Base-by-base conservation (phyloP, 2,329 filamentous ascomycete genomes). In the Leptographium procerum region DNA sequence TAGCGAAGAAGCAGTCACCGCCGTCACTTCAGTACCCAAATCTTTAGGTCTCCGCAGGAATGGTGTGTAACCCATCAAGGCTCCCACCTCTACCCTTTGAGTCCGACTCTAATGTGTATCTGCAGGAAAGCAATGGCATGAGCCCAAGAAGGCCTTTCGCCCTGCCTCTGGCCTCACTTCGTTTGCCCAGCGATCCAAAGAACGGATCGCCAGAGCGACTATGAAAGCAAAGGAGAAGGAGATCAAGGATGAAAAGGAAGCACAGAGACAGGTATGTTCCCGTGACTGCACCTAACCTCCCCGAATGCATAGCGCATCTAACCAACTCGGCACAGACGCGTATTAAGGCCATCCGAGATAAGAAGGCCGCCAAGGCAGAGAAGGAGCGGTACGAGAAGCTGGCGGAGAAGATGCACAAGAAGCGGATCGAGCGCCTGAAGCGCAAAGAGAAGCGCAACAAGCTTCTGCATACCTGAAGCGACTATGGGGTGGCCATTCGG, bases 351-450 rank as follows among this genome's bases (percentile, higher is more conserved):
- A 88, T 97, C 69, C 91, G 88, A 68, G 90, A 95, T 63, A 91
- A 87, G 73, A 83, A 89, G 65, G 87, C 84, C 24, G 88, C 86
- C 56, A 97, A 96, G 80, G 91, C 90, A 67, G 94, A 97, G 77
- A 91, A 88, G 73, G 90, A 91, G 68, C 80, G 92, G 65, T 97
- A 92, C 70, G 89, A 91, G 72, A 89, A 91, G 77, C 83, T 99
- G 83, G 92, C 91, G 24, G 89, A 91, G 75, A 97, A 94, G 77
- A 97, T 99, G 94, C 92, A 97, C 76, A 85, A 83, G 73, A 97
- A 96, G 80, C 82, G 91, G 61, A 87, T 97, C 14, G 94, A 99
- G 75, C 83, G 94, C 66, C 74, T 96, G 72, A 96, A 91, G 85
- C 83, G 91, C 69, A 88, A 90, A 73, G 94, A 99, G 79, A 97